These are phyloP conservation scores for Mortierella hygrophila DNA, from an alignment of 192 early-diverging fungal species.

Conservation along the genomic window DNA sequence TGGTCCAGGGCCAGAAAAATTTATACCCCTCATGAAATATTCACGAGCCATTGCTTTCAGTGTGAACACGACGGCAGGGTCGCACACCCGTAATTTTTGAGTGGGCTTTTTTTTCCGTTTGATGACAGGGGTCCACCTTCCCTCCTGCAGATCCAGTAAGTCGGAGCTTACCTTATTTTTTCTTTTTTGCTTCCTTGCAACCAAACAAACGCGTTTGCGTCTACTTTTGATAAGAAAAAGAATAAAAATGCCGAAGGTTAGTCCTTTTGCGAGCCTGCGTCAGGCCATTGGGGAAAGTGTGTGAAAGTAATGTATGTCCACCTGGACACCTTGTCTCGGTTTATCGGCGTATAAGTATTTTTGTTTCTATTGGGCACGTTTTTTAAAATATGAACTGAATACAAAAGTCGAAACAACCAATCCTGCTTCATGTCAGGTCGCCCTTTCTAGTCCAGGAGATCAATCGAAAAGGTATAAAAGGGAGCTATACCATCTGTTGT, in stretches of 20 bases:
- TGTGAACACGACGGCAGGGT: not conserved
- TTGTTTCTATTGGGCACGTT: not conserved
- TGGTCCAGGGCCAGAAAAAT: not conserved
- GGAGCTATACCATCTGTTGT: not conserved
- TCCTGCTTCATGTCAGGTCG: not conserved
- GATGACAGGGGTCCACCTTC: not conserved
- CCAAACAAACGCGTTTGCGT: not conserved
- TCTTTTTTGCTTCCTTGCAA: not conserved
- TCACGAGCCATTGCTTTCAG: not conserved
- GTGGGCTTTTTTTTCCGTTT: slow-evolving; percentile 1
- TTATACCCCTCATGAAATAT: not conserved
- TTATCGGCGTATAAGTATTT: not conserved
- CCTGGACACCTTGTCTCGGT: not conserved
- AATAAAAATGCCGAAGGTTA: not conserved
- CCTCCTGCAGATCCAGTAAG: not conserved
- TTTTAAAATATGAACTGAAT: not conserved
- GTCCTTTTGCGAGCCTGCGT: not conserved
- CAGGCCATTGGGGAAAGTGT: not conserved
- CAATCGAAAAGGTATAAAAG: not conserved
- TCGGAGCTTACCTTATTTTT: not conserved
- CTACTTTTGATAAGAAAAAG: not conserved
- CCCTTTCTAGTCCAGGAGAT: not conserved
- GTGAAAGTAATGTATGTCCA: not conserved
- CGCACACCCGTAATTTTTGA: not conserved
- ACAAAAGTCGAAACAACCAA: not conserved